A percentile compares a stretch with the other conserved stretches of the same genome.
These are phyloP conservation scores for Sisymbrium irio DNA, from an alignment of 345 rosid genomes.

Conservation along the genomic window DNA sequence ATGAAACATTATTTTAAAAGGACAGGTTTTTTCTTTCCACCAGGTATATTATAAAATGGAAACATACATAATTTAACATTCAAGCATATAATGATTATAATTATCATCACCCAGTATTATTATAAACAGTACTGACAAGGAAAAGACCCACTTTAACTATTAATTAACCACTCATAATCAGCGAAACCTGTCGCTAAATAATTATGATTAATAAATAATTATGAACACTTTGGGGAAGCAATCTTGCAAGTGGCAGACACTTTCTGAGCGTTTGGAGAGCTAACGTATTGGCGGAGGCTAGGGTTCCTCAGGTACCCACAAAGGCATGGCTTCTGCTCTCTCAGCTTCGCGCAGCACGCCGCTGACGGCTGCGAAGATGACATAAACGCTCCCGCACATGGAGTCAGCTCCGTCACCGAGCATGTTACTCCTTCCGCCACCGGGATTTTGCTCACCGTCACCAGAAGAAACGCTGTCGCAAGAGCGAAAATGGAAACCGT, in stretches of 20 bases:
- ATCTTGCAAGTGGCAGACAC: slow-evolving; percentile 41
- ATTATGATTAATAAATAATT: not conserved
- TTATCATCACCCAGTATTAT: slow-evolving; percentile 12
- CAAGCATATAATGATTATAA: slow-evolving; percentile 4
- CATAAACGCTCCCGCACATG: slow-evolving; percentile 45
- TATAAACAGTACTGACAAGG: not conserved
- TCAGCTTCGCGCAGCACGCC: slow-evolving; percentile 54
- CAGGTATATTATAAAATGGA: not conserved
- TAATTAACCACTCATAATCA: slow-evolving; percentile 13
- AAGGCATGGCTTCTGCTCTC: slow-evolving; percentile 66
- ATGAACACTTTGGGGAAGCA: slow-evolving; percentile 45
- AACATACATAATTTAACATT: slow-evolving; percentile 13
- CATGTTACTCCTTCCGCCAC: slow-evolving; percentile 55
- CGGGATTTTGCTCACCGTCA: slow-evolving; percentile 1
- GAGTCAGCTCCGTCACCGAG: slow-evolving; percentile 41
- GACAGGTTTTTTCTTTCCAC: not conserved
- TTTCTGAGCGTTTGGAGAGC: slow-evolving; percentile 49
- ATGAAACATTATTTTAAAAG: too few species aligned
- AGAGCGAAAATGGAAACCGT: not conserved
- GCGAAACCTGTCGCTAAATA: slow-evolving; percentile 2
- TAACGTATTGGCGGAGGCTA: slow-evolving; percentile 35
- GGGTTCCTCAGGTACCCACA: slow-evolving; percentile 63
- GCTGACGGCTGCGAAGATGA: slow-evolving; percentile 41
- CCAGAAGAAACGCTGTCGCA: not conserved
- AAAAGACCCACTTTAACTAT: not conserved